These are phyloP conservation scores for Trypanosoma cruzi DNA, from an alignment of 208 protist species.

Conservation along the genomic window DNA sequence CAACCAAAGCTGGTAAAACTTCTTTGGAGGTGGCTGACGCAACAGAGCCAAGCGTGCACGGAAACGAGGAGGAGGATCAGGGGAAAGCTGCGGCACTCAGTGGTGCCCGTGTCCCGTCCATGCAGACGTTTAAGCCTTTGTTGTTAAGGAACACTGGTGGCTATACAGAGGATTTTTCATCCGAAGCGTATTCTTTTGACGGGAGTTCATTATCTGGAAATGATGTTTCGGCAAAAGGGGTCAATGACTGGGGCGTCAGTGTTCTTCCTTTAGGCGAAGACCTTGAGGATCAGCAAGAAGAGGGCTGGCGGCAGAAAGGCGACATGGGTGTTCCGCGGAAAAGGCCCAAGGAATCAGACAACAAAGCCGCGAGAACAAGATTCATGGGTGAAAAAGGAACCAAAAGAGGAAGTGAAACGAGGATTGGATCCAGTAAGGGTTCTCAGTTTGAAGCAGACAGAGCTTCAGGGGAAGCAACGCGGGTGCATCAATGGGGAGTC, in stretches of 20 bases:
- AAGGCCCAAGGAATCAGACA: not conserved
- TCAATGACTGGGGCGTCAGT: not conserved
- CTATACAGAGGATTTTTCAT: not conserved
- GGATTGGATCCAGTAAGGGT: not conserved
- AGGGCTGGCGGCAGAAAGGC: not conserved
- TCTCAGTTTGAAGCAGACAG: not conserved
- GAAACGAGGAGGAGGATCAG: not conserved
- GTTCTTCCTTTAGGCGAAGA: not conserved
- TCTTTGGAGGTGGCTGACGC: not conserved
- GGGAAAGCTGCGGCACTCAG: not conserved
- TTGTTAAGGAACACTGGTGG: not conserved
- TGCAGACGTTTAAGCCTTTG: not conserved
- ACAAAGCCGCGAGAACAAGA: not conserved
- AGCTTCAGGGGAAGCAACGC: constrained; percentile 11
- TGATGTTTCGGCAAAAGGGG: not conserved
- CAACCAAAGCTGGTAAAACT: not conserved
- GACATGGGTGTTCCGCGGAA: not conserved
- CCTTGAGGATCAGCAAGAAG: not conserved
- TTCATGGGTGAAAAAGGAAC: not conserved
- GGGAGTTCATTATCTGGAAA: not conserved
- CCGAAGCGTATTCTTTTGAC: not conserved
- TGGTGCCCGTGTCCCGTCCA: not conserved
- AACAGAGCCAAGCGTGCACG: not conserved
- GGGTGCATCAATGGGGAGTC: constrained; percentile 58
- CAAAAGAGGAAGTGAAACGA: not conserved